Evolutionary conservation across 768 basidiomycete genomes (phyloP), one percentile per base, ranked within the genome.

Genomic region (Termitomyces sp.): DNA sequence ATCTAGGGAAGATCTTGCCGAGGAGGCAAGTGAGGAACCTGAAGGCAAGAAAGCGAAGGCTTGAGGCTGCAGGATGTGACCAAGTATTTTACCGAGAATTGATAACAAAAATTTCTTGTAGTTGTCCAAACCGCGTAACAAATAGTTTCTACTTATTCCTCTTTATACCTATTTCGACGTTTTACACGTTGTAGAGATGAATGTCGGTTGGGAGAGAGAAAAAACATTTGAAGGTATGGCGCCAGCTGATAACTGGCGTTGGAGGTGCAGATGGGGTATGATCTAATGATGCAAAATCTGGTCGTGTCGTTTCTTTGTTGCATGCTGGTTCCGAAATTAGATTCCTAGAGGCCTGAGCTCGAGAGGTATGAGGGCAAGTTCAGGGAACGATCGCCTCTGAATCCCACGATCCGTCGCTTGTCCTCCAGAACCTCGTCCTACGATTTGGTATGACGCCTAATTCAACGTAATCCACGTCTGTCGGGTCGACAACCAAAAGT

Each of bases 401-500:
- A 51, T 70, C 69, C 83, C 90, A 92, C 31, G 68, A 68, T 3
- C 75, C 77, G 7, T 70, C 66, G 8, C 65, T 65, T 31, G 70
- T 73, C 65, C 77, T 77, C 61, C 70, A 76, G 56, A 83, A 90
- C 53, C 70, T 67, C 28, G 82, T 83, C 65, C 90, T 72, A 60
- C 76, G 75, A 62, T 90, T 80, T 9, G 87, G 88, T 24, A 72
- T 56, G 20, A 77, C 73, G 0, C 72, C 78, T 31, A 93, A 63
- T 66, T 88, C 88, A 16, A 86, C 65, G 71, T 81, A 81, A 66
- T 94, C 92, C 34, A 92, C 82, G 54, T 81, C 78, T 2, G 72
- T 64, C 1, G 90, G 87, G 64, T 93, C 90, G 31, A 94, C 73
- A 12, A 91, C 68, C 42, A 93, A 63, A 65, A 94, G 68, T 18